phyloP scores from a whole-genome alignment of 495 filamentous ascomycete species.

The Thozetella sp. region DNA sequence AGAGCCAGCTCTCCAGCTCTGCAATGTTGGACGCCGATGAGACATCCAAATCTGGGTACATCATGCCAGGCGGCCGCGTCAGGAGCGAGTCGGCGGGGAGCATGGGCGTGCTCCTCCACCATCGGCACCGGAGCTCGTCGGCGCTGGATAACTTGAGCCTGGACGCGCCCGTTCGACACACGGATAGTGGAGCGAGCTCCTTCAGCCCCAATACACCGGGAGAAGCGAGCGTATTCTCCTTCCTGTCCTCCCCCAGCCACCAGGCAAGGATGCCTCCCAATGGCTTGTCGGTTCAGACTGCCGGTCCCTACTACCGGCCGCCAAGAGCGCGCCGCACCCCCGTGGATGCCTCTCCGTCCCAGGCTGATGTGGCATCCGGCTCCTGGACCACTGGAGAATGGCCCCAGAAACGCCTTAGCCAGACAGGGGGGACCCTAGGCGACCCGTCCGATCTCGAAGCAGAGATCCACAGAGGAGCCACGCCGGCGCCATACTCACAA shows the following conservation, averaged over 20 bases:
- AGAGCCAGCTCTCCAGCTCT: slow-evolving; percentile 78
- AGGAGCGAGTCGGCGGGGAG: slow-evolving; percentile 82
- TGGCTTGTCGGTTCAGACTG: slow-evolving; percentile 47
- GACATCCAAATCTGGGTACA: slow-evolving; percentile 66
- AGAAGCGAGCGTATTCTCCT: slow-evolving; percentile 69
- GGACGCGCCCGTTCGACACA: slow-evolving; percentile 30
- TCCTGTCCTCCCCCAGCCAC: slow-evolving; percentile 57
- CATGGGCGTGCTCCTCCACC: slow-evolving; percentile 67
- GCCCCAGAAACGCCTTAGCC: slow-evolving; percentile 45
- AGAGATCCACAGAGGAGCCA: slow-evolving; percentile 36
- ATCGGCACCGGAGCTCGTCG: slow-evolving; percentile 40
- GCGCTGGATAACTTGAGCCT: slow-evolving; percentile 42
- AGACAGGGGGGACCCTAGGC: slow-evolving; percentile 22
- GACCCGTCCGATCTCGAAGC: slow-evolving; percentile 39
- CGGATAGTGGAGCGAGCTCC: slow-evolving; percentile 48
- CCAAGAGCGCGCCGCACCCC: slow-evolving; percentile 68
- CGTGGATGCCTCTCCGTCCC: slow-evolving; percentile 46
- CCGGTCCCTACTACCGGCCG: slow-evolving; percentile 83
- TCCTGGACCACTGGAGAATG: slow-evolving; percentile 56
- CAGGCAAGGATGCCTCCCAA: slow-evolving; percentile 36
- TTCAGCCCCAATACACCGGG: slow-evolving; percentile 71
- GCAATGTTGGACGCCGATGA: slow-evolving; percentile 73
- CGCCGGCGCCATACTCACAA: slow-evolving; percentile 36
- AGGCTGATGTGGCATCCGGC: slow-evolving; percentile 33
- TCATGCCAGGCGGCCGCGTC: slow-evolving; percentile 60